Base-by-base conservation (phyloP, 306 rosid species). In the Rubus parviflorus region DNA sequence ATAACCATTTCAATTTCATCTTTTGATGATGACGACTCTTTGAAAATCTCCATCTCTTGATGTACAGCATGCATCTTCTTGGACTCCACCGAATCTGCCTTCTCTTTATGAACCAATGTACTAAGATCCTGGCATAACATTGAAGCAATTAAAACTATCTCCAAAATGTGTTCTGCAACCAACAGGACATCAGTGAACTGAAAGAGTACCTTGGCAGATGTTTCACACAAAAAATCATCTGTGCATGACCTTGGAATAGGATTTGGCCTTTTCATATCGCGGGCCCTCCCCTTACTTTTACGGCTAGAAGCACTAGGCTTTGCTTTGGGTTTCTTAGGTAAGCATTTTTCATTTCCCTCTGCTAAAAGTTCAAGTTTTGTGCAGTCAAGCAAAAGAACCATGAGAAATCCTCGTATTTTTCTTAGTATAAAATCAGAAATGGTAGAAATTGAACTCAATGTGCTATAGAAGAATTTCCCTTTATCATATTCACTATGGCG, bases 341-440 rank as follows among this genome's bases (percentile, higher is more conserved):
- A 79, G 71, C 89, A 75, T 68, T 81, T 87, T 72, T 82, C 80
- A 81, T 49, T 82, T 73, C 75, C 90, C 77, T 85, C 96, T 61
- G 87, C 89, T 77, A 91, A 52, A 70, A 94, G 94, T 86, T 94
- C 98, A 81, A 81, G 89, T 89, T 91, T 90, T 63, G 97, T 94
- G 87, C 83, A 94, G 72, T 88, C 97, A 87, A 91, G 98, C 68
- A 92, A 94, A 78, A 90, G 86, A 80, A 85, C 95, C 97, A 88
- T 94, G 81, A 94, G 90, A 81, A 90, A 81, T 70, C 91, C 97
- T 82, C 97, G 89, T 79, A 94, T 56, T 86, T 88, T 90, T 85
- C 98, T 86, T 47, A 85, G 73, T 76, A 91, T 72, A 85, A 89
- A 94, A 87, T 94, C 98, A 78, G 94, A 90, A 82, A 91, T 81